phyloP scores from a whole-genome alignment of 2,329 filamentous ascomycete genomes.

The Beauveria scarabaeidicola region DNA sequence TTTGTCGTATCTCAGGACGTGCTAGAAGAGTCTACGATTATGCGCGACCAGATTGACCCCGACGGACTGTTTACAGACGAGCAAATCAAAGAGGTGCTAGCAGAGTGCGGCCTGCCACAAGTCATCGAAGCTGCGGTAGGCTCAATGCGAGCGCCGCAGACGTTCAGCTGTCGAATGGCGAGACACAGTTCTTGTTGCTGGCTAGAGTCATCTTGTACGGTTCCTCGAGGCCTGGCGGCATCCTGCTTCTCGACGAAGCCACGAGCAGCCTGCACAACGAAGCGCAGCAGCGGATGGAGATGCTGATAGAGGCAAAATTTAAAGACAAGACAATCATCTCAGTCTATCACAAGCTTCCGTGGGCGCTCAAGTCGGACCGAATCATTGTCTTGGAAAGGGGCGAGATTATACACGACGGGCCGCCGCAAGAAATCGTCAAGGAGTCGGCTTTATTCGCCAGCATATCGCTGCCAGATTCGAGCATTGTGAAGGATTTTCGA shows the following conservation, averaged over 20 bases:
- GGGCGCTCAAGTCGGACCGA: too few species aligned
- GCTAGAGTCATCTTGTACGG: background rate
- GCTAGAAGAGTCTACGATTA: background rate
- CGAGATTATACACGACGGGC: too few species aligned
- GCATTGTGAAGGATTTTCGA: too few species aligned
- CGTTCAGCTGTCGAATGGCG: background rate
- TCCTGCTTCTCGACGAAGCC: conserved; percentile 1
- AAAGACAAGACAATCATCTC: too few species aligned
- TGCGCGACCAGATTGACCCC: background rate
- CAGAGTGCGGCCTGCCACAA: background rate
- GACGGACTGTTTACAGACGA: background rate
- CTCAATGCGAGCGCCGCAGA: background rate
- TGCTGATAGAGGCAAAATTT: too few species aligned
- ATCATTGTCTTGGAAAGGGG: too few species aligned
- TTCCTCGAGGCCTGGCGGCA: background rate
- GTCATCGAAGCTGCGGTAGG: background rate
- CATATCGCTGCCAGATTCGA: too few species aligned
- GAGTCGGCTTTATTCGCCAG: too few species aligned
- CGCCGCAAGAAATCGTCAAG: too few species aligned
- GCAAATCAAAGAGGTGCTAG: background rate
- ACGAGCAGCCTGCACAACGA: background rate
- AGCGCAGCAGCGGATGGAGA: too few species aligned
- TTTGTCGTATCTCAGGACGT: background rate
- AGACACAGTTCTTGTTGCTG: background rate
- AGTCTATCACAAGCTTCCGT: too few species aligned